phyloP scores from a whole-genome alignment of 2,329 filamentous ascomycete species.

The Bipolaris sorokiniana region DNA sequence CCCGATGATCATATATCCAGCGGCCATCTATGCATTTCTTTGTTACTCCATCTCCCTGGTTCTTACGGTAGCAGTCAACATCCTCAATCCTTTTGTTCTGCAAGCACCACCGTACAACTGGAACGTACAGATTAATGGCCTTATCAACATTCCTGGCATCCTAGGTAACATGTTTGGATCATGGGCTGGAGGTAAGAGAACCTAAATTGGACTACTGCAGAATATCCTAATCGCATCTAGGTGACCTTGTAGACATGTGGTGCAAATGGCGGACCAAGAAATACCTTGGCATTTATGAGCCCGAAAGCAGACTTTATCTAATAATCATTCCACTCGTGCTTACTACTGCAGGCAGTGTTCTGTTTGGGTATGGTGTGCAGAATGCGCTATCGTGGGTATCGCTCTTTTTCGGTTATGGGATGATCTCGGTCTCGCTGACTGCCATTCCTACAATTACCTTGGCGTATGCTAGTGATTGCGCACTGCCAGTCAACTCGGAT shows the following conservation, averaged over 20 bases:
- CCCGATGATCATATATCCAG: conserved; percentile 48
- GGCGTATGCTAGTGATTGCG: conserved; percentile 53
- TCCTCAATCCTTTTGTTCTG: conserved; percentile 49
- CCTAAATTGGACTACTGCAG: neutral
- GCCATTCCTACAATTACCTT: conserved; percentile 45
- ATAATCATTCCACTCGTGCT: conserved; percentile 51
- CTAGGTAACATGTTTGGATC: conserved; percentile 54
- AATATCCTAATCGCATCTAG: conserved; percentile 20
- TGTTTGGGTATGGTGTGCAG: conserved; percentile 56
- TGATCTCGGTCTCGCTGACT: conserved; percentile 55
- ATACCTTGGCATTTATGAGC: conserved; percentile 54
- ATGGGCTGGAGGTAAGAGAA: conserved; percentile 42
- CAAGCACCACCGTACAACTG: conserved; percentile 50
- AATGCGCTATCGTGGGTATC: conserved; percentile 52
- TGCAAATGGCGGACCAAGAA: conserved; percentile 51
- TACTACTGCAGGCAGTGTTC: conserved; percentile 52
- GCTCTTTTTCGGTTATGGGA: conserved; percentile 56
- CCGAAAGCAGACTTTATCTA: conserved; percentile 53
- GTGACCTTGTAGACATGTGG: conserved; percentile 53
- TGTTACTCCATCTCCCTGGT: conserved; percentile 48
- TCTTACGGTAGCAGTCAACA: conserved; percentile 50
- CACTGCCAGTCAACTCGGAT: conserved; percentile 47
- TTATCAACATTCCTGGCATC: conserved; percentile 51
- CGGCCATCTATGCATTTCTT: conserved; percentile 48
- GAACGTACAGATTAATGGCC: conserved; percentile 45